These are phyloP conservation scores for Magnolia kwangsiensis DNA, from an alignment of 164 flowering plant species.

Conservation along the genomic window DNA sequence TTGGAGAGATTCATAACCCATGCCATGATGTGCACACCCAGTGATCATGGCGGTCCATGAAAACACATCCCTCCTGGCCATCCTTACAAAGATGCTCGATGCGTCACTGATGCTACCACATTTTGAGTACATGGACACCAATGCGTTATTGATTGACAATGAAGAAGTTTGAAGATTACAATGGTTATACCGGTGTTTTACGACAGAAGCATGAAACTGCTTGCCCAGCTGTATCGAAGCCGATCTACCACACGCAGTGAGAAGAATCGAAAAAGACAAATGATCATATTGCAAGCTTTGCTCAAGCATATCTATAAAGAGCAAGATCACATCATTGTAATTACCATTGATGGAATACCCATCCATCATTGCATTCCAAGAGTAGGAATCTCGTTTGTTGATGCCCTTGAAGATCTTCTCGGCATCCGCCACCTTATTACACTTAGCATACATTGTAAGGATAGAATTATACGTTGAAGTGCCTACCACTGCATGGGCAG, in stretches of 20 bases:
- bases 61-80: constrained; percentile 28
- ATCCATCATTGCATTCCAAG: constrained; percentile 42
- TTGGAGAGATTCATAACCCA: constrained; percentile 25
- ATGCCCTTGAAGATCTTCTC: constrained; percentile 24
- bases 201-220: constrained; percentile 25
- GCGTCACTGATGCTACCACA: constrained; percentile 35
- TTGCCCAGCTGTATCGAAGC: constrained; percentile 27
- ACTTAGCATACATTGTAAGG: constrained; percentile 30
- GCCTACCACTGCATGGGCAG: background rate
- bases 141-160: constrained; percentile 26
- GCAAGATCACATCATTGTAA: constrained; percentile 9
- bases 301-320: constrained; percentile 24
- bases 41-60: constrained; percentile 41
- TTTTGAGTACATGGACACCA: constrained; percentile 37
- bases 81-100: constrained; percentile 17
- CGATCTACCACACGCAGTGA: constrained; percentile 28
- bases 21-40: constrained; percentile 31
- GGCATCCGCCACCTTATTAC: constrained; percentile 15
- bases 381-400: constrained; percentile 24
- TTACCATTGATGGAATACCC: constrained; percentile 28
- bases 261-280: constrained; percentile 30
- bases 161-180: background rate
- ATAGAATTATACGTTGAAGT: constrained; percentile 24
- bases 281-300: constrained; percentile 20
- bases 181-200: constrained; percentile 11